Evolutionary conservation across 2,329 filamentous ascomycete species (phyloP), one percentile per base, ranked within the genome.

Genomic region (Xylaria sp.): DNA sequence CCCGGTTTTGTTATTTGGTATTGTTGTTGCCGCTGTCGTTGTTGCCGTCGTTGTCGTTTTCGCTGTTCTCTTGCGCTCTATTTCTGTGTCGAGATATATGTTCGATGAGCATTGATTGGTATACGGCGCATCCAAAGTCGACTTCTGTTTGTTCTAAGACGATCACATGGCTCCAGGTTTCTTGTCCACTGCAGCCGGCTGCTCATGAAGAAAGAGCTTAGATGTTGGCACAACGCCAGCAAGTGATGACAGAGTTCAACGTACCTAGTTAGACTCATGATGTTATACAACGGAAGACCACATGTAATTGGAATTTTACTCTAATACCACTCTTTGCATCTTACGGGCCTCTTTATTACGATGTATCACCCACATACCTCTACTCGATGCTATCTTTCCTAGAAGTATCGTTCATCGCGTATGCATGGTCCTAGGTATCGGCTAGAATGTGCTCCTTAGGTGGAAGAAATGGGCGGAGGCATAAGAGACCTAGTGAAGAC

Each of bases 221-320:
- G 24, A 11, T 26, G 11, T n/a, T n/a, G n/a, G n/a, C n/a, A 55
- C 57, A 49, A 51, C 52, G 50, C 44, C 47, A 49, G 40, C 50
- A 44, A 55, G 26, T 54, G 40, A 53, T 43, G 38, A 22, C 26
- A 39, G 54, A 60, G 51, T 53, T 61, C 9, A 60, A 57, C 56
- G 58, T 57, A 51, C 42, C 56, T 60, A 56, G 39, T 50, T 50
- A 52, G 43, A 59, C 46, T 50, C 57, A 63, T 59, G 61, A 64
- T 55, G 56, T 59, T 62, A 64, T 57, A 59, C 57, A 63, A 63
- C 52, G 44, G 49, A 60, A 52, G 34, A 48, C 39, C 22, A 57
- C 57, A 57, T 60, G 51, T 55, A 61, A 57, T 48, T 24, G 45
- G 52, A 42, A 48, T 13, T 7, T 34, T 3, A 34, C 11, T 13